Conservation (phyloP, 768 basidiomycete genomes). For the Tricholoma furcatifolium region DNA sequence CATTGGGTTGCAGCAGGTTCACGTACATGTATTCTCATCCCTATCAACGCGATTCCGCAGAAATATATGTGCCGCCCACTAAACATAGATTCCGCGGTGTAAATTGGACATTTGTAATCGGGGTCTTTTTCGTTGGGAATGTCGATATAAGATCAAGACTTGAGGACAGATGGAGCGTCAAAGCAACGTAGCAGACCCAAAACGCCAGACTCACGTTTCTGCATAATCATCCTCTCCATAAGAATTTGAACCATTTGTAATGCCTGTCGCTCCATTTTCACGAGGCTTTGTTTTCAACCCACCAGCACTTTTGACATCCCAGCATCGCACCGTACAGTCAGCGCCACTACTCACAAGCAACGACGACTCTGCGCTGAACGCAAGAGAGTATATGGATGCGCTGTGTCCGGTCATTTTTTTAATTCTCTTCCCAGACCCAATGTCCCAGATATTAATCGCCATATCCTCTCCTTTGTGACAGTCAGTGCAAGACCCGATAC, state of each 20-base stretch:
- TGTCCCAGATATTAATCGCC: slow-evolving; percentile 94
- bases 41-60: slow-evolving; percentile 52
- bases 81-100: slow-evolving; percentile 93
- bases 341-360: slow-evolving; percentile 88
- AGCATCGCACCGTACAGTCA: slow-evolving; percentile 97
- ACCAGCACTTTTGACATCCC: slow-evolving; percentile 88
- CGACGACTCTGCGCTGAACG: slow-evolving; percentile 90
- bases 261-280: slow-evolving; percentile 46
- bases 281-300: slow-evolving; percentile 56
- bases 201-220: slow-evolving; percentile 63
- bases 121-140: slow-evolving; percentile 95
- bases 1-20: neutral
- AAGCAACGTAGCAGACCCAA: slow-evolving; percentile 4
- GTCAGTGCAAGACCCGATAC: neutral
- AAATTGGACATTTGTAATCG: slow-evolving; percentile 89
- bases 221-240: slow-evolving; percentile 55
- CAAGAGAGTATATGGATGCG: slow-evolving; percentile 83
- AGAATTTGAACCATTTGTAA: slow-evolving; percentile 22
- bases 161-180: slow-evolving; percentile 12
- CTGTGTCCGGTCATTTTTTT: slow-evolving; percentile 97
- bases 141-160: slow-evolving; percentile 87
- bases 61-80: slow-evolving; percentile 73
- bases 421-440: slow-evolving; percentile 90
- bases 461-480: slow-evolving; percentile 72
- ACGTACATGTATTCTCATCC: neutral